These are phyloP conservation scores for Trichoderma hamatum DNA, from an alignment of 2,329 filamentous ascomycete species.

Conservation along the genomic window DNA sequence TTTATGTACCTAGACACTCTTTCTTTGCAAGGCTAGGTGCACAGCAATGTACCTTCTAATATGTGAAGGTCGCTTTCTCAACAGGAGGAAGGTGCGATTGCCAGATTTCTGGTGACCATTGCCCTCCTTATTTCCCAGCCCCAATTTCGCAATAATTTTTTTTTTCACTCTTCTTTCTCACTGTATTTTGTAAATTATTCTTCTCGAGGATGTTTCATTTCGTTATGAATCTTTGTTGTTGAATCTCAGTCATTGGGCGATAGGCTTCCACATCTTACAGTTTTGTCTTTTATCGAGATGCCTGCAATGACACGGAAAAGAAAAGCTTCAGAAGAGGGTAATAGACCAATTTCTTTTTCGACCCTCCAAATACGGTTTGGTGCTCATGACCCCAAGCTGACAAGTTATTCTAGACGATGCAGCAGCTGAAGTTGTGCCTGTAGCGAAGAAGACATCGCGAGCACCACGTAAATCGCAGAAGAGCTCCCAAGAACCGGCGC, in stretches of 20 bases:
- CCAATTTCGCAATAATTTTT: neutral
- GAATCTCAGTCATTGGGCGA: neutral
- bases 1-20: neutral
- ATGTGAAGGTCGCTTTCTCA: neutral
- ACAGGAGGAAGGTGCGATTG: slow-evolving; percentile 7
- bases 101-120: too few species aligned
- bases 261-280: too few species aligned
- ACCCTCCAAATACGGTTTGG: neutral
- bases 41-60: neutral
- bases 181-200: neutral
- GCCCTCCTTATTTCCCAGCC: too few species aligned
- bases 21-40: neutral
- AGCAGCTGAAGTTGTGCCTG: neutral
- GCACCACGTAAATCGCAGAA: slow-evolving; percentile 26
- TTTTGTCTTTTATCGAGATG: slow-evolving; percentile 30
- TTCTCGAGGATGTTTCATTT: neutral
- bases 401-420: slow-evolving; percentile 3
- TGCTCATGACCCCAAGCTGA: neutral
- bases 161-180: neutral
- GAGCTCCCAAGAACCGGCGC: neutral
- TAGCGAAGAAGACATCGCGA: slow-evolving; percentile 7
- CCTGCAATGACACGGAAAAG: slow-evolving; percentile 36
- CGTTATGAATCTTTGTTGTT: too few species aligned
- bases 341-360: neutral
- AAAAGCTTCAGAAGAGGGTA: slow-evolving; percentile 33